Conservation (phyloP, 306 rosid genomes). For the Cicer bijugum region DNA sequence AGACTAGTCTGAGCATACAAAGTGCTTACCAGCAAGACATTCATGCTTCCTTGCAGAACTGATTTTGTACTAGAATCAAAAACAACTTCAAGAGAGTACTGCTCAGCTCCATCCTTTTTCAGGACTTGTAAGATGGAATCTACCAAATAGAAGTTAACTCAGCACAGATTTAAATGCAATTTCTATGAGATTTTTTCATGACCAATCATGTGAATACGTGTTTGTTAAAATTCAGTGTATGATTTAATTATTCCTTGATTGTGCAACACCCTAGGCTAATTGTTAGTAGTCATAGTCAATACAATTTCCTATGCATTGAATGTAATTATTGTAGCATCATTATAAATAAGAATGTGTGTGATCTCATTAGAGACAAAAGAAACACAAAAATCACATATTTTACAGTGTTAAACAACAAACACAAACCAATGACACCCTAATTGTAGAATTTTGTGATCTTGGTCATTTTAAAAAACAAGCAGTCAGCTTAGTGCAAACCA, state of each 20-base stretch:
- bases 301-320: no score
- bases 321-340: no score
- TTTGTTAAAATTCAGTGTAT: no score
- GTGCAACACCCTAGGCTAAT: no score
- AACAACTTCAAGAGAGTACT: constrained; percentile 65
- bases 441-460: constrained; percentile 32
- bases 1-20: constrained; percentile 41
- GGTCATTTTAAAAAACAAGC: constrained; percentile 9
- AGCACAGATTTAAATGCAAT: constrained; percentile 27
- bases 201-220: constrained; percentile 30
- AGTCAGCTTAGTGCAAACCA: constrained; percentile 29
- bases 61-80: constrained; percentile 76
- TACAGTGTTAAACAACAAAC: constrained; percentile 20
- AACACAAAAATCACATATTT: no score
- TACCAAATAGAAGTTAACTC: constrained; percentile 51
- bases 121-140: constrained; percentile 75
- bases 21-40: constrained; percentile 67
- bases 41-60: constrained; percentile 83
- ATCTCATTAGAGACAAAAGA: no score
- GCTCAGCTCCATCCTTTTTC: constrained; percentile 63
- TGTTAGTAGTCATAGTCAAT: no score
- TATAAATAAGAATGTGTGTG: no score
- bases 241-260: no score
- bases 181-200: constrained; percentile 17
- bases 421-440: constrained; percentile 31